Base-by-base conservation (phyloP, 345 rosid species). In the Stellera chamaejasme region DNA sequence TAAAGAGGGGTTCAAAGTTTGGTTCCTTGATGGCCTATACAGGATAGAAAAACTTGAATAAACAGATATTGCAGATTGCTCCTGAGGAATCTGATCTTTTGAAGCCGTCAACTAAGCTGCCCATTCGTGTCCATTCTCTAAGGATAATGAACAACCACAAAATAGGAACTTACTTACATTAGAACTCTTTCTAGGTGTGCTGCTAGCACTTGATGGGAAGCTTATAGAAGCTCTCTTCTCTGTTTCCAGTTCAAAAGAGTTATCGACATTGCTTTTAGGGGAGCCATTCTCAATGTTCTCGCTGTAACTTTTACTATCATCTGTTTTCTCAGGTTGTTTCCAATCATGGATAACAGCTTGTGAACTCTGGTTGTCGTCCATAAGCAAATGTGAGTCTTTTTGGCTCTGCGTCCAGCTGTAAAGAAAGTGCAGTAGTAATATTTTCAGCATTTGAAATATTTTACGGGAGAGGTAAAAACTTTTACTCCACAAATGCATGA, bases 281-380 rank as follows among this genome's bases (percentile, higher is more conserved):
- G 75, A 67, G 64, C 58, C 71, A 8, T 25, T 66, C 67, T 59
- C 76, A 66, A 57, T 76, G 43, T 57, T 28, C 16, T 53, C 50
- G 19, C 51, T 43, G 25, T 56, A 49, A 50, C 69, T 72, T 55
- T 79, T 75, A 19, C 15, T 60, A 65, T 28, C 62, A 19, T 19
- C 85, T 14, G 65, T 50, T 53, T 70, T 73, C 45, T 58, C 76
- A 23, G 45, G 65, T 32, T 19, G 23, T 48, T 63, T 67, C 50
- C 32, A 67, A n/a, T 68, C 74, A 12, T 63, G 43, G 52, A 48
- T 36, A 14, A 55, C 55, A 43, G 16, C 27, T 46, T 70, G 68
- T 51, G 73, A 54, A 56, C 66, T 75, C 41, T 79, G 66, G 50
- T 74, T 84, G 61, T 72, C 77, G 56, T 84, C 91, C 85, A 75